Evolutionary conservation across 108 stramenopile species (phyloP).

Genomic region (Schizochytrium sp.): DNA sequence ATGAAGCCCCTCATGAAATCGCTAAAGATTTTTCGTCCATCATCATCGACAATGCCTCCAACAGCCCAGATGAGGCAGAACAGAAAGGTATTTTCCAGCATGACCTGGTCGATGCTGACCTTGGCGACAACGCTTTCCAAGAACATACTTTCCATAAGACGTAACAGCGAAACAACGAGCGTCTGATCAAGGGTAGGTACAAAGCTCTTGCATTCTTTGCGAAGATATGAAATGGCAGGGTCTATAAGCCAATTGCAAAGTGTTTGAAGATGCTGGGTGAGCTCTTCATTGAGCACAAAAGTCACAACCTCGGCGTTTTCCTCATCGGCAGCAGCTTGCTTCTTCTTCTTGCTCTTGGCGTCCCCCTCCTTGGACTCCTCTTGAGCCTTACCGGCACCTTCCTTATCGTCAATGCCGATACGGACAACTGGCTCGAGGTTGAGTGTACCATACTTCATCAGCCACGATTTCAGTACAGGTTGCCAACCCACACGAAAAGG

Average conservation of each 20-base stretch:
- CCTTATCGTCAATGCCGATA: conserved; percentile 68
- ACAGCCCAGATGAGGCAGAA: conserved; percentile 52
- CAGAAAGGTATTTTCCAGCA: conserved; percentile 8
- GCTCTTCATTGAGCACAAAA: conserved; percentile 62
- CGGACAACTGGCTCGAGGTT: conserved; percentile 67
- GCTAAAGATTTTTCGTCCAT: neutral
- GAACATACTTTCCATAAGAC: conserved; percentile 76
- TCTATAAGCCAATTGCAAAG: conserved; percentile 78
- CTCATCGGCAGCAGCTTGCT: conserved; percentile 51
- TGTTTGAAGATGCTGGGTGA: conserved; percentile 63
- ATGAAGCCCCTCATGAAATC: conserved; percentile 49
- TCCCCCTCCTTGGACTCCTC: conserved; percentile 48
- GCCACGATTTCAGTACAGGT: conserved; percentile 76
- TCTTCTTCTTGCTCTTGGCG: conserved; percentile 69
- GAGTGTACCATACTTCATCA: conserved; percentile 68
- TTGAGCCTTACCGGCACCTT: conserved; percentile 76
- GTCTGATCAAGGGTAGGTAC: conserved; percentile 80
- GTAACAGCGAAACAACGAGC: conserved; percentile 70
- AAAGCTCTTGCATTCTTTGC: conserved; percentile 73
- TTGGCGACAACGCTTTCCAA: conserved; percentile 70
- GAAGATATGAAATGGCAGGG: conserved; percentile 73
- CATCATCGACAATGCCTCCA: neutral
- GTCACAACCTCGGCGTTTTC: conserved; percentile 14
- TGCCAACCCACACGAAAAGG: conserved; percentile 79
- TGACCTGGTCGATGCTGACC: conserved; percentile 65